These are phyloP conservation scores for Puccinia coronata DNA, from an alignment of 1,284 basidiomycete species.

Conservation along the genomic window DNA sequence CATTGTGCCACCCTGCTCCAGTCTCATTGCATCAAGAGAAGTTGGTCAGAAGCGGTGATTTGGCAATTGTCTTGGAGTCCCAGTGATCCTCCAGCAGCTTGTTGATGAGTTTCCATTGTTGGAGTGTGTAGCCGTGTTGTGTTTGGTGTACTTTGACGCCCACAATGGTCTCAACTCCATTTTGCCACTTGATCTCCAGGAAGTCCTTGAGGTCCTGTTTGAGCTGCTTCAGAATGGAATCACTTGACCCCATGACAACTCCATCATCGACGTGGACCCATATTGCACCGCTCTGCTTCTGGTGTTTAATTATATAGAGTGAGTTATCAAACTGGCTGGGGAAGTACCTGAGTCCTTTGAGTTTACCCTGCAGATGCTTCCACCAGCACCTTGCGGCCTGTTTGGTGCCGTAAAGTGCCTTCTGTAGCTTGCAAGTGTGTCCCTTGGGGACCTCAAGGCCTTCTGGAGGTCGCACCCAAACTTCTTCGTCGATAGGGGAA, in stretches of 20 bases:
- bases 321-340: not conserved
- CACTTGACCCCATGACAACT: not conserved
- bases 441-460: too few relatives aligned
- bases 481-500: conserved; percentile 21
- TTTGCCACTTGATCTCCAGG: conserved; percentile 16
- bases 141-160: not conserved
- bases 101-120: not conserved
- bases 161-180: conserved; percentile 9
- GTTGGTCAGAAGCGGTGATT: not conserved
- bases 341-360: not conserved
- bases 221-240: not conserved
- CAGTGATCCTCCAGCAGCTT: not conserved
- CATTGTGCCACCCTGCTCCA: too few relatives aligned
- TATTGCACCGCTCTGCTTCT: not conserved
- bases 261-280: conserved; percentile 34
- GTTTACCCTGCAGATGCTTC: not conserved
- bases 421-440: not conserved
- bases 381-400: conserved; percentile 24
- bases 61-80: not conserved
- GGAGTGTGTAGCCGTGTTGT: not conserved
- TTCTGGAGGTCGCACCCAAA: not conserved
- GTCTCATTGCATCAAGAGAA: too few relatives aligned
- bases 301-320: not conserved
- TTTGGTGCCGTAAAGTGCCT: conserved; percentile 18
- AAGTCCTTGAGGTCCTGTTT: not conserved